Evolutionary conservation across 768 basidiomycete species (phyloP), one percentile per base, ranked within the genome.

Genomic region (Boletus tomentosulus): DNA sequence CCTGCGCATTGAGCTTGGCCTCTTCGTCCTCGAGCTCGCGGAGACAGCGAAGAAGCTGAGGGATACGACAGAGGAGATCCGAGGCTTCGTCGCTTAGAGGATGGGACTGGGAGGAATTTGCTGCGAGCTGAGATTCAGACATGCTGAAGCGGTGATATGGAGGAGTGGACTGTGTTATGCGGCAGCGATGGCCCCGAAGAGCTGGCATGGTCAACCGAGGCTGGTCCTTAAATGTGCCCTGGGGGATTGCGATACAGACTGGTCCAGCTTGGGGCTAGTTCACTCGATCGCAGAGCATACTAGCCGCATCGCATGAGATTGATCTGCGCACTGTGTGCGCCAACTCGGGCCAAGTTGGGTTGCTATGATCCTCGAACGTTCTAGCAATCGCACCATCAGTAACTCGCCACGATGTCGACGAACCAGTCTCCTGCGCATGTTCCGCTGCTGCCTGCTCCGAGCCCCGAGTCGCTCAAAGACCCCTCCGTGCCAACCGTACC

Each of bases 21-120:
- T 66, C 65, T 47, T 66, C 65, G 5, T 34, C 43, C 39, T 66
- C 54, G 42, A 67, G 63, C 24, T 62, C 38, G 46, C 39, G 63
- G 24, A 63, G 61, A 38, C 51, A 61, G 12, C 38, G 51, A 53
- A 67, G 41, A 43, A 66, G 58, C 30, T 53, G 46, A 24, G 63
- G 52, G 27, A 66, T 55, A 16, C 48, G 58, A 51, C 13, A 44
- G 41, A 59, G 38, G 24, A 66, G 39, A 9, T 13, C 22, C 25
- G 61, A 60, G 24, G 53, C 53, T 7, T 56, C 35, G 0, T 58
- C 38, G 39, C 63, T 63, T 1, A 66, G 48, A 27, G 51, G 19
- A 12, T 30, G 25, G 4, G 39, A 5, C 12, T 42, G 46, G 13
- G 50, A 27, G 9, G 51, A 11, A 15, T 47, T 8, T 7, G 15